Evolutionary conservation across 768 basidiomycete species (phyloP), one percentile per base, ranked within the genome.

Genomic region (Suillus americanus): DNA sequence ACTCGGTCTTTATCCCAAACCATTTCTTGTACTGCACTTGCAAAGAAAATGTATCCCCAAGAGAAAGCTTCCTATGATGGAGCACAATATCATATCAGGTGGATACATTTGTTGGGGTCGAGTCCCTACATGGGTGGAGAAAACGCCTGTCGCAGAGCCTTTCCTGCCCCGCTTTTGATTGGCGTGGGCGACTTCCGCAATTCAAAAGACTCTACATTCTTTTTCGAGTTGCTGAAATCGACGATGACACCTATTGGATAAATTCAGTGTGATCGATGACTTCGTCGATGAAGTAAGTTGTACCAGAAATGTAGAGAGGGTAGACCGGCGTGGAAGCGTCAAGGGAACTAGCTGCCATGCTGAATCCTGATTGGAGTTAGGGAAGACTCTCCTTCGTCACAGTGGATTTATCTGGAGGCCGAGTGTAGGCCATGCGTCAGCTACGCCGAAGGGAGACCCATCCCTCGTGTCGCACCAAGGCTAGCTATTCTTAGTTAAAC

Each of bases 101-200:
- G 8, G 28, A 8, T 9, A 28, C 8, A 28, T 1, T 28, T 0
- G 16, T 4, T 3, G 0, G 1, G 28, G 28, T 28, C 4, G 2
- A 51, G 16, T 28, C 28, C 25, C 9, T 28, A 51, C 50, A 51
- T 51, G 2, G 50, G 50, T 10, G 50, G 25, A 51, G 16, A 28
- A 51, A 51, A 28, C 2, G 16, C 5, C 16, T 18, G 25, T 28
- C 16, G 50, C 3, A 51, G 10, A 9, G 4, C 14, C 28, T 51
- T 51, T 51, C 16, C 50, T 28, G 50, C 4, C 14, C 50, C 50
- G 4, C 16, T 1, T 28, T 28, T 5, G 8, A 51, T 28, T 28
- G 50, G 37, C 25, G 1, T 55, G 23, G 61, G 23, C 51, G 16
- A 62, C 37, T 5, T 23, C 13, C n/a, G n/a, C 2, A 55, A 12